A percentile compares a stretch with the other conserved stretches of the same genome.
Evolutionary conservation across 306 rosid species (phyloP).

Genomic region (Lotus japonicus): DNA sequence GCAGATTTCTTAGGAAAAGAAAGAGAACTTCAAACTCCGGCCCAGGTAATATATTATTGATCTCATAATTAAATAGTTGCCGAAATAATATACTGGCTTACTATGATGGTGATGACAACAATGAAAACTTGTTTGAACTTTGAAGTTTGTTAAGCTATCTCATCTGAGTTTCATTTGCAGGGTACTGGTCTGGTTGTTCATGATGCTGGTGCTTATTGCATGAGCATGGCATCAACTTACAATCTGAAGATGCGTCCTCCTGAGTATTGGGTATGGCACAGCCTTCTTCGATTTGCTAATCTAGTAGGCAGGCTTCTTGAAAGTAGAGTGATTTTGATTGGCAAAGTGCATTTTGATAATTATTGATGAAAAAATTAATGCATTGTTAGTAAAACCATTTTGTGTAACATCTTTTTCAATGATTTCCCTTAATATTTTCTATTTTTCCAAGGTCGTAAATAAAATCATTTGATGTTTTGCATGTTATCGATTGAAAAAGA

Average conservation of each 20-base stretch:
- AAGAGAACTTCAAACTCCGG: slow-evolving; percentile 43
- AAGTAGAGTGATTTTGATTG: too few species aligned
- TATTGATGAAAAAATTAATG: too few species aligned
- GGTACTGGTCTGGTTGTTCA: slow-evolving; percentile 94
- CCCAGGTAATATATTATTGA: slow-evolving; percentile 30
- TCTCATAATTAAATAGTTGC: neutral
- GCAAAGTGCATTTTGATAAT: too few species aligned
- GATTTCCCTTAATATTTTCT: too few species aligned
- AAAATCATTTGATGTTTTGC: too few species aligned
- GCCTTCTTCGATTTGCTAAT: neutral
- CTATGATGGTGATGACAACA: neutral
- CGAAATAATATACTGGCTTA: neutral
- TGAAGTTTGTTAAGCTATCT: neutral
- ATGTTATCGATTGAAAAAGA: too few species aligned
- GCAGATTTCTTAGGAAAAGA: slow-evolving; percentile 51
- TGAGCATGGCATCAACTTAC: slow-evolving; percentile 99
- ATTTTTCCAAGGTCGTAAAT: too few species aligned
- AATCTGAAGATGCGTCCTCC: slow-evolving; percentile 98
- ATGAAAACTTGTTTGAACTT: neutral
- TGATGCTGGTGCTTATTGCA: slow-evolving; percentile 97
- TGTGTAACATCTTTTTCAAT: too few species aligned
- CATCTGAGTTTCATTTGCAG: slow-evolving; percentile 39
- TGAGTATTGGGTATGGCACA: slow-evolving; percentile 72
- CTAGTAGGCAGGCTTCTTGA: neutral
- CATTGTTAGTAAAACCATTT: too few species aligned